Base-by-base conservation (phyloP, 2,329 filamentous ascomycete genomes). In the Hymenoscyphus fructigenus region DNA sequence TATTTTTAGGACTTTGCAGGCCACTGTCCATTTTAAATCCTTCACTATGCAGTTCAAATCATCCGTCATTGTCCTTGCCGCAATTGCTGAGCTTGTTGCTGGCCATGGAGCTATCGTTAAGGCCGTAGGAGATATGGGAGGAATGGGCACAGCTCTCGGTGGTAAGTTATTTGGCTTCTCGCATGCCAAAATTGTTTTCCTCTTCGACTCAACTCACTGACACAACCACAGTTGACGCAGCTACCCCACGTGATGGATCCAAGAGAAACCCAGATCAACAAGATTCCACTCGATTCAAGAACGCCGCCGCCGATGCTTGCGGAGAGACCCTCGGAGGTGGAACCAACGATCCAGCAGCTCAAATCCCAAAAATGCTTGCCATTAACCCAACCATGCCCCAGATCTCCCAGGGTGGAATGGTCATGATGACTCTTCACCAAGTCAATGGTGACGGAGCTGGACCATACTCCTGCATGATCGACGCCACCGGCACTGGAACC, bases 401-500 rank as follows among this genome's bases (percentile, higher is more conserved):
- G 76, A 77, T 89, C 71, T 80, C 79, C 5, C 71, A 79, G 0
- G 86, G 86, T 60, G 87, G 87, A 57, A 70, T 79, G 66, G 70
- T 89, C 65, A 78, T 78, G 72, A 88, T 89, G 82, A 89, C 85
- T 1, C 79, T 89, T 7, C 87, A 89, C 76, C 86, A 89, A 75
- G 85, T 90, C 75, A 90, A 89, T 76, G 79, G 79, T 47, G 87
- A 89, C 70, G 87, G 87, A 64, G 87, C 83, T 64, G 87, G 68
- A 12, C 86, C 87, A 1, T 89, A 88, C 76, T 82, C 78, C 4
- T 89, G 86, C 79, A 86, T 85, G 82, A 86, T 89, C 74, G 87
- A 88, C 72, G 76, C 79, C 63, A 85, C 86, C 65, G 87, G 80
- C 60, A 85, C 85, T 3, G 86, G 81, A n/a, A 74, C 78, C 58